Evolutionary conservation across 2,329 filamentous ascomycete species (phyloP).

Genomic region (Penicillium aurantiogriseum): DNA sequence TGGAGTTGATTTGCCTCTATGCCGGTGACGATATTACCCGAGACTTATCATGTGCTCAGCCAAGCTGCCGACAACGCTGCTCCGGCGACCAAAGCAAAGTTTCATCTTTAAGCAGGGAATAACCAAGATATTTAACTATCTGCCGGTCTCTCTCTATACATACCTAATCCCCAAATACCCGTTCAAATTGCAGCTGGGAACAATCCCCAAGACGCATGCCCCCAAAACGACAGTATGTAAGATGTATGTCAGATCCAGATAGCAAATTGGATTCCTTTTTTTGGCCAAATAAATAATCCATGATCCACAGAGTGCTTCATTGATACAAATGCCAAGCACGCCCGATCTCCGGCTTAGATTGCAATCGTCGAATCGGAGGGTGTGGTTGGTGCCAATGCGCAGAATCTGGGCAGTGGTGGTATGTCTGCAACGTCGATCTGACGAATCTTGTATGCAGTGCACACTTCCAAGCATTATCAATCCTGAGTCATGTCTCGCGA

Average conservation of each 20-base stretch:
- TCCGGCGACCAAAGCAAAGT: background rate
- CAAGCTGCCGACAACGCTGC: background rate
- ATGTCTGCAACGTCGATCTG: conserved; percentile 8
- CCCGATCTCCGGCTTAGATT: conserved; percentile 1
- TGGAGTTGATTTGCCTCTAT: background rate
- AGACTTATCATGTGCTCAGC: conserved; percentile 1
- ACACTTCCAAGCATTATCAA: conserved; percentile 3
- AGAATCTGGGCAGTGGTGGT: background rate
- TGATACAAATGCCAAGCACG: background rate
- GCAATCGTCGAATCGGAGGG: conserved; percentile 14
- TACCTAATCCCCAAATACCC: background rate
- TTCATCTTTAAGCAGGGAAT: background rate
- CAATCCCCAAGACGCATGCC: background rate
- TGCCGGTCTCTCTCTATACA: background rate
- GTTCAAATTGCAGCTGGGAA: background rate
- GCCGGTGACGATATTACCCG: conserved; percentile 2
- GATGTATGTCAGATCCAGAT: background rate
- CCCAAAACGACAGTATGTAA: background rate
- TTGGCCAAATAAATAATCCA: background rate
- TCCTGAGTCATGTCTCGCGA: background rate
- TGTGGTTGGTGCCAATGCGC: background rate
- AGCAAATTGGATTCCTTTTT: background rate
- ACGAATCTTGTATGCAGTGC: conserved; percentile 8
- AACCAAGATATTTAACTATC: background rate
- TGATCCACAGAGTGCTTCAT: background rate